Evolutionary conservation across 306 rosid genomes (phyloP).

Genomic region (Nissolia schottii): DNA sequence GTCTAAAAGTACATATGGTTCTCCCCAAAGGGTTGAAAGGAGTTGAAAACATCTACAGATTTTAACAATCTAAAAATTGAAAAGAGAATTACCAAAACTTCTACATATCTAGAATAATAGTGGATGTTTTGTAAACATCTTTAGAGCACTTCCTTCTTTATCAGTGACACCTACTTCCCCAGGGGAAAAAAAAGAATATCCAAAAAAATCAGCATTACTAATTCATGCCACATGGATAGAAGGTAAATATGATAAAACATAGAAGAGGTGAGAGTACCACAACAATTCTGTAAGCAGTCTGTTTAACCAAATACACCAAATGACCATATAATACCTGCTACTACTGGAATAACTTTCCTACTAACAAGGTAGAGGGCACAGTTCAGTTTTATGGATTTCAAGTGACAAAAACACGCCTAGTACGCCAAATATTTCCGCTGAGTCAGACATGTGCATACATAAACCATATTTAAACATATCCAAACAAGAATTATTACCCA

Average conservation of each 20-base stretch:
- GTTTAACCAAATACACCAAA: background rate
- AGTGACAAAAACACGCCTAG: background rate
- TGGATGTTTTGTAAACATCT: background rate
- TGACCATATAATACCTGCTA: background rate
- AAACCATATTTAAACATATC: background rate
- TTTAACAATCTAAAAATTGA: background rate
- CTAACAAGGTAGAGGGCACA: background rate
- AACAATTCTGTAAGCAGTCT: background rate
- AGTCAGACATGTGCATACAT: background rate
- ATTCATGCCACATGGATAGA: background rate
- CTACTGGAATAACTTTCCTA: background rate
- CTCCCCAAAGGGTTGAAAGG: background rate
- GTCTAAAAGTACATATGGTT: background rate
- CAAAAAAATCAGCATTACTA: slow-evolving; percentile 6
- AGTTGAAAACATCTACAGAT: slow-evolving; percentile 1
- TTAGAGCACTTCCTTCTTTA: background rate
- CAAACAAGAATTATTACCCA: background rate
- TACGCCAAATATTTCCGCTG: background rate
- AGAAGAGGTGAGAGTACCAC: background rate
- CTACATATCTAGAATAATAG: background rate
- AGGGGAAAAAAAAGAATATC: background rate
- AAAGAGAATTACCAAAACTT: background rate
- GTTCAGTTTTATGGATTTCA: background rate
- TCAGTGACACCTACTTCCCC: background rate
- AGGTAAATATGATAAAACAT: background rate